A percentile compares a stretch with the other conserved stretches of the same genome.
These are phyloP conservation scores for Aspergillus ochraceoroseus DNA, from an alignment of 2,329 filamentous ascomycete species.

Conservation along the genomic window DNA sequence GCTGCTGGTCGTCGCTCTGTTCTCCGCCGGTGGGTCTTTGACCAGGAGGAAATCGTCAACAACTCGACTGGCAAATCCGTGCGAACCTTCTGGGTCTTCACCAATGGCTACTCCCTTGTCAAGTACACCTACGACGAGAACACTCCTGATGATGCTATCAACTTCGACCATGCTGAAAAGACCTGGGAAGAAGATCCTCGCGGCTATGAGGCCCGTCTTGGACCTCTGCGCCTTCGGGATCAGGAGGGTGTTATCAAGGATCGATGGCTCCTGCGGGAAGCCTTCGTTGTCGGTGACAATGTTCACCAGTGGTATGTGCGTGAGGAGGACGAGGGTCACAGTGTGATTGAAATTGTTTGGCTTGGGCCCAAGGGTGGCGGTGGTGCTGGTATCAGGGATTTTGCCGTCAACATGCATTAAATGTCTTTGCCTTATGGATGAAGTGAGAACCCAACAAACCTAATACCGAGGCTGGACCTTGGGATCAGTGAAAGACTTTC, in stretches of 20 bases:
- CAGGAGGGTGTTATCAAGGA: conserved; percentile 41
- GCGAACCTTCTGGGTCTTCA: conserved; percentile 43
- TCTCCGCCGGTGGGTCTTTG: conserved; percentile 44
- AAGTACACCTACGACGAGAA: conserved; percentile 40
- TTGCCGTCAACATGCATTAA: conserved; percentile 29
- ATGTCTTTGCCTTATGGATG: conserved; percentile 14
- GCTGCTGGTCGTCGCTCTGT: conserved; percentile 41
- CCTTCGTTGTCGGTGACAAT: conserved; percentile 40
- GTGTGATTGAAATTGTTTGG: conserved; percentile 44
- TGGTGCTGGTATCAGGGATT: conserved; percentile 34
- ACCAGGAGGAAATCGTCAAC: conserved; percentile 38
- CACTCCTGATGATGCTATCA: conserved; percentile 38
- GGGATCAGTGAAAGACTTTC: conserved; percentile 26
- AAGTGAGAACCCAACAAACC: conserved; percentile 21
- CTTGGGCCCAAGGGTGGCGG: conserved; percentile 39
- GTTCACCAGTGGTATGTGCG: conserved; percentile 43
- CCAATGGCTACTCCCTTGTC: conserved; percentile 44
- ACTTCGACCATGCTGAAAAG: conserved; percentile 43
- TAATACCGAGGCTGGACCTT: conserved; percentile 36
- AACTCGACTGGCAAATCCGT: conserved; percentile 32
- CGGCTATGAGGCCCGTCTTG: conserved; percentile 40
- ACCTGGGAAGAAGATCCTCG: conserved; percentile 43
- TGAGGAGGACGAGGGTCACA: conserved; percentile 40
- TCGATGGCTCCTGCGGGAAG: conserved; percentile 39
- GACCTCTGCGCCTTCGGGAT: conserved; percentile 39